Evolutionary conservation across 2,329 filamentous ascomycete species (phyloP), one percentile per base, ranked within the genome.

Genomic region (Epichloe bromicola): DNA sequence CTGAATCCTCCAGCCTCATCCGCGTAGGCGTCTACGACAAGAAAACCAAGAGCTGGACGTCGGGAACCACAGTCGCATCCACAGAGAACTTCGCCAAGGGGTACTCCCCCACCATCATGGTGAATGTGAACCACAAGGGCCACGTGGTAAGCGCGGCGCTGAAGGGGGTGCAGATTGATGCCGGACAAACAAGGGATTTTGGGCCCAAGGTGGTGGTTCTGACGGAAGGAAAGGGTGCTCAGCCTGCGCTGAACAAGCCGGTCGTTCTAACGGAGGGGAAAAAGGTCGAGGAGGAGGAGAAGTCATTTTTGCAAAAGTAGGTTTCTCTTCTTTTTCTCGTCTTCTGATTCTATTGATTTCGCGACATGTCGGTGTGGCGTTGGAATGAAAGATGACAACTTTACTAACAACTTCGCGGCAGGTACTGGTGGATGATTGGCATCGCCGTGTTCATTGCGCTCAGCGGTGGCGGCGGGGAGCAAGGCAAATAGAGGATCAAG

Each of bases 371-470:
- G 26, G 15, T 17, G 38, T 6, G 15, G 7, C 12, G 26, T 44
- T 20, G 36, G 10, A 14, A 37, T 34, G 19, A 5, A 26, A 7
- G 8, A 19, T 2, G 41, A 4, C 33, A 15, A 11, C 34, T 51
- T 52, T 62, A 61, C 69, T 74, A 64, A 72, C 61, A 30, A 30
- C 26, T 51, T 45, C 4, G 17, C 26, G 51, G 48, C 57, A 82
- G 79, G 65, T 85, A 85, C 63, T 85, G 82, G 82, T 85, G 80
- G 80, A 63, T 80, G 57, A 65, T 82, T 65, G 74, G 68, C 19
- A 71, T 79, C 30, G 73, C 71, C 26, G 67, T 74, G 30, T 58
- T 83, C 46, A 62, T 85, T 56, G 62, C 78, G 6, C 58, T 81
- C 55, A 70, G 74, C 47, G 72, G 74, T 44, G 74, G 78, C 49